Evolutionary conservation across 2,329 filamentous ascomycete species (phyloP).

Genomic region (Tolypocladium amazonense): DNA sequence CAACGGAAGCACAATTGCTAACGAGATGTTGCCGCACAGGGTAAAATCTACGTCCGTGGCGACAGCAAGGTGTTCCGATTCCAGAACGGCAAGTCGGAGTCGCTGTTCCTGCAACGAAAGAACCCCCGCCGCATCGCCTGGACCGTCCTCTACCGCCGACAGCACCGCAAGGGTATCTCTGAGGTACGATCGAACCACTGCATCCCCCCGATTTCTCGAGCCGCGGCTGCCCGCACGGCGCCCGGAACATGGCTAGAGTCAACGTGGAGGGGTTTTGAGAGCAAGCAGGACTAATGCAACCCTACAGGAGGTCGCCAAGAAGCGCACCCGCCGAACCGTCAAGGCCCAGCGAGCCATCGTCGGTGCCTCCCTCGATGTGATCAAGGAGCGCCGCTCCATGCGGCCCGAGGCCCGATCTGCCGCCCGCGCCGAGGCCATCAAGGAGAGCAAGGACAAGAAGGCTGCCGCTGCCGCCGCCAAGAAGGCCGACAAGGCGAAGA

Average conservation of each 20-base stretch:
- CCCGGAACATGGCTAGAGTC: background rate
- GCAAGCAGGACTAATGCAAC: constrained; percentile 27
- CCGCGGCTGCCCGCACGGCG: background rate
- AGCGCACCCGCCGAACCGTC: constrained; percentile 94
- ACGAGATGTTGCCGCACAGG: constrained; percentile 43
- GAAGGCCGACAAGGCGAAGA: constrained; percentile 99
- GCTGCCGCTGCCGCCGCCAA: constrained; percentile 75
- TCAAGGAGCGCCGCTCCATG: constrained; percentile 95
- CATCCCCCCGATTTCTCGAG: background rate
- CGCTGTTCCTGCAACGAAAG: constrained; percentile 99
- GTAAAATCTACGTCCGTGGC: constrained; percentile 98
- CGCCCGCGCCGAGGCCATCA: constrained; percentile 81
- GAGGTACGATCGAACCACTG: constrained; percentile 59
- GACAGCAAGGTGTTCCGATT: constrained; percentile 99
- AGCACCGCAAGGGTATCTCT: constrained; percentile 99
- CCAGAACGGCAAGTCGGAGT: constrained; percentile 99
- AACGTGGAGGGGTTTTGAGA: background rate
- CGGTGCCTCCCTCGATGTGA: constrained; percentile 97
- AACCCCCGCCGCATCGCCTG: constrained; percentile 99
- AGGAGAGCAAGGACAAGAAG: constrained; percentile 99
- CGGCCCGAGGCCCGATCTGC: constrained; percentile 93
- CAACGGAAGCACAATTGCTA: constrained; percentile 10
- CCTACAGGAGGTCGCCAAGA: constrained; percentile 95
- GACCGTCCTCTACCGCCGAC: constrained; percentile 95
- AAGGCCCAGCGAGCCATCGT: constrained; percentile 99